Percentiles rank a stretch among this genome's conserved stretches.
Evolutionary conservation across 2,329 filamentous ascomycete genomes (phyloP).

Genomic region (Drechslerella stenobrocha): DNA sequence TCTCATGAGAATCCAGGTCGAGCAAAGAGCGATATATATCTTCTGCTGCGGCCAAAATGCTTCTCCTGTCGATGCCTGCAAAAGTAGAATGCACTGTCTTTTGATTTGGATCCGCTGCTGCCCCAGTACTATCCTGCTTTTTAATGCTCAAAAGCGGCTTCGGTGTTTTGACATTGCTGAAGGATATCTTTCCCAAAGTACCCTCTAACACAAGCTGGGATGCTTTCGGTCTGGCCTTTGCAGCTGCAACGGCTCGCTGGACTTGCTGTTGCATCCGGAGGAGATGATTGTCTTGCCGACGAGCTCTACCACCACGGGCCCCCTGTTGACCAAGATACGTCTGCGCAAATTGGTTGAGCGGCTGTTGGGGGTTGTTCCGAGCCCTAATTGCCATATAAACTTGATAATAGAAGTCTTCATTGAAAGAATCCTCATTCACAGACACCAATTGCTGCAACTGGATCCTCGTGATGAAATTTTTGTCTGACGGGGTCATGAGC

Average conservation of each 20-base stretch:
- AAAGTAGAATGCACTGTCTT: constrained; percentile 32
- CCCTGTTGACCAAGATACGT: constrained; percentile 97
- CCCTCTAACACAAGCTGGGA: constrained; percentile 96
- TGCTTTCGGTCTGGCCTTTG: constrained; percentile 96
- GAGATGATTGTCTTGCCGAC: constrained; percentile 83
- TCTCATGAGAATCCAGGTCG: constrained; percentile 90
- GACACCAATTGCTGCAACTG: constrained; percentile 94
- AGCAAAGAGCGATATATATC: constrained; percentile 84
- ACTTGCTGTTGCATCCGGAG: constrained; percentile 99
- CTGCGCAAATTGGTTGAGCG: constrained; percentile 92
- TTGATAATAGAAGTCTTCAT: constrained; percentile 98
- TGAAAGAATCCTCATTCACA: constrained; percentile 77
- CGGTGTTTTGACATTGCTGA: constrained; percentile 97
- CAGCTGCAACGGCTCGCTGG: constrained; percentile 92
- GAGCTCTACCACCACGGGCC: constrained; percentile 63
- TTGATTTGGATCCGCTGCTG: constrained; percentile 5
- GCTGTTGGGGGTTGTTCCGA: constrained; percentile 87
- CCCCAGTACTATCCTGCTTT: constrained; percentile 66
- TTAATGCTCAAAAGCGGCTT: constrained; percentile 95
- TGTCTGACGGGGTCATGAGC: constrained; percentile 97
- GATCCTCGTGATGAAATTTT: constrained; percentile 98
- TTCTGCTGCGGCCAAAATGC: constrained; percentile 82
- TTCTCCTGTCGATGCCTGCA: constrained; percentile 72
- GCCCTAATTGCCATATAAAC: constrained; percentile 93
- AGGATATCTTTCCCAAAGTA: constrained; percentile 95